Evolutionary conservation across 257 asterid species (phyloP).

Genomic region (Penstemon newberryi): DNA sequence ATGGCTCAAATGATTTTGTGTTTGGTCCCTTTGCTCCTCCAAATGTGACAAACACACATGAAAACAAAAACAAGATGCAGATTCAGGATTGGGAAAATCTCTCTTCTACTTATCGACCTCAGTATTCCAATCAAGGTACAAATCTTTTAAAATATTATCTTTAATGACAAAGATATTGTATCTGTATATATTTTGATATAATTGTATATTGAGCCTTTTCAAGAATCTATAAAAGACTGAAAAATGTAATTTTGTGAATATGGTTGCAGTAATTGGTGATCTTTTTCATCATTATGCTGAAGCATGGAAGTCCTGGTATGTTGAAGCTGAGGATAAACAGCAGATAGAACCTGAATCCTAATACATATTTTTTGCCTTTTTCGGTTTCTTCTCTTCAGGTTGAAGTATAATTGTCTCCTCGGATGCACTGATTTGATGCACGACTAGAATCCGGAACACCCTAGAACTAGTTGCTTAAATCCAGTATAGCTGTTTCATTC

Average conservation of each 20-base stretch:
- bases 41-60: conserved; percentile 26
- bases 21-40: conserved; percentile 70
- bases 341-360: conserved; percentile 32
- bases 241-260: not conserved
- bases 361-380: not conserved
- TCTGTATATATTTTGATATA: not conserved
- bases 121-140: conserved; percentile 60
- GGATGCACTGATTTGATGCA: conserved; percentile 9
- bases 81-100: conserved; percentile 40
- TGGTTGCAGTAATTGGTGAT: conserved; percentile 48
- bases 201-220: not conserved
- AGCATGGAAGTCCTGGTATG: conserved; percentile 60
- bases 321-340: conserved; percentile 46
- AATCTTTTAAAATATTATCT: conserved; percentile 4
- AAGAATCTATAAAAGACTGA: not conserved
- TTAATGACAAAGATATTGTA: not conserved
- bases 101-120: conserved; percentile 46
- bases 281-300: conserved; percentile 59
- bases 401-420: conserved; percentile 5
- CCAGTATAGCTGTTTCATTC: not conserved
- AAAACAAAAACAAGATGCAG: conserved; percentile 32
- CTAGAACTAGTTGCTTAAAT: not conserved
- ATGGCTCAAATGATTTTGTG: conserved; percentile 45
- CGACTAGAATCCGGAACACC: not conserved
- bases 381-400: too few species aligned